A percentile compares a stretch with the other conserved stretches of the same genome.
Evolutionary conservation across 306 rosid genomes (phyloP).

Genomic region (Fragaria iinumae): DNA sequence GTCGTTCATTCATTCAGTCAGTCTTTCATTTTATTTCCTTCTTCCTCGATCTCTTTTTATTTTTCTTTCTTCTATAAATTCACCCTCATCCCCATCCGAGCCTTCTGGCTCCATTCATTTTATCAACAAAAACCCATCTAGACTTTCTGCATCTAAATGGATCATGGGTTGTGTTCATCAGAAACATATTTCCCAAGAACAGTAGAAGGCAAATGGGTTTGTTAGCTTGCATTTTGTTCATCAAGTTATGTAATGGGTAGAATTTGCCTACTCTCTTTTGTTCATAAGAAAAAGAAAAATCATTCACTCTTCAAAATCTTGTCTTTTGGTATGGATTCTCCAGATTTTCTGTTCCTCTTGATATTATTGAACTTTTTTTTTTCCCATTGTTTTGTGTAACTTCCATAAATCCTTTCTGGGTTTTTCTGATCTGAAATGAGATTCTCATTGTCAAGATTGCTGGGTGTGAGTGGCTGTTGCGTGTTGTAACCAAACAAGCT

Average conservation of each 20-base stretch:
- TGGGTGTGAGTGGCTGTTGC: slow-evolving; percentile 16
- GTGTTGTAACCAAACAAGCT: slow-evolving; percentile 23
- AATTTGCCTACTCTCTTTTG: background rate
- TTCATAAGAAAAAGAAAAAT: background rate
- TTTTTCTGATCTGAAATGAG: background rate
- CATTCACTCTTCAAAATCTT: background rate
- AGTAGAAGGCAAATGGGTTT: background rate
- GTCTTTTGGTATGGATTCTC: background rate
- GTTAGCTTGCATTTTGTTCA: background rate
- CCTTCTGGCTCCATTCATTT: background rate
- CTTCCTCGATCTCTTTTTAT: background rate
- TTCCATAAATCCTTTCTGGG: background rate
- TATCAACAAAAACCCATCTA: background rate
- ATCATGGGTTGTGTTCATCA: background rate
- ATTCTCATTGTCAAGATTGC: background rate
- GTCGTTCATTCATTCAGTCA: background rate
- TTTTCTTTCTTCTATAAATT: background rate
- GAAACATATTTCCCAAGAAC: background rate
- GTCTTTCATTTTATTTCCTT: background rate
- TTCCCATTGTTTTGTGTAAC: background rate
- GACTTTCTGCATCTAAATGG: background rate
- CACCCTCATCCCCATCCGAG: background rate
- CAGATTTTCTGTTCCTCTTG: background rate
- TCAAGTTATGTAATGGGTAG: background rate
- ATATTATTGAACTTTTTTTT: background rate